Base-by-base conservation (phyloP, 441 rosid genomes). In the Macaranga tanarius region DNA sequence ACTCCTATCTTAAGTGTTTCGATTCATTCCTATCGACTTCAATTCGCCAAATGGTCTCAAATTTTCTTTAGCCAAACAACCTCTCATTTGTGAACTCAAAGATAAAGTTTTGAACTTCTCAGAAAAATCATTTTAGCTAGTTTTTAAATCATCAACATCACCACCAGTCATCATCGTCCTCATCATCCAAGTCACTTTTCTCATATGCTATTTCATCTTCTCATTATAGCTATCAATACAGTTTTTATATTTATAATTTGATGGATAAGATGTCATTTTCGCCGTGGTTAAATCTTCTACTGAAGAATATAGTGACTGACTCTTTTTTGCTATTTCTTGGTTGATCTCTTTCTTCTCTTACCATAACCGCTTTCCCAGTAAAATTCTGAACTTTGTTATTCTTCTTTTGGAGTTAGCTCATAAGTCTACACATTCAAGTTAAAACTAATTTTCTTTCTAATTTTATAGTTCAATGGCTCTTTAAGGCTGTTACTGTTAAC, bases 371-470 rank as follows among this genome's bases (percentile, higher is more conserved):
- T 61, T 65, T 62, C 69, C 77, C 73, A 74, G 31, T 15, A 69
- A 75, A 3, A 3, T 10, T 63, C 64, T 52, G 72, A 70, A 65
- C 77, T 45, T 68, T 82, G 77, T 63, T 81, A 44, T 67, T 73
- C 45, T 68, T 82, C 79, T 62, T 80, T 52, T 45, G 68, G 74
- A 72, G 74, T 76, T 40, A 76, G 89, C 76, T 93, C 94, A 69
- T 89, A 87, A 16, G 92, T 86, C 81, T 80, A 79, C 67, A 95
- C 87, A 78, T 89, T 69, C 58, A 86, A 73, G 76, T 91, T 90
- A 65, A 93, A 95, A 9, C 95, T 91, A 23, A 95, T 98, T 82
- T 87, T 93, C 86, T 89, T 93, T 57, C 76, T 68, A 73, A 76
- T 58, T 79, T 75, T 77, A 65, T 63, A 75, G 63, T 89, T 83